These are phyloP conservation scores for Aurinia saxatilis DNA, from an alignment of 345 rosid species.

Conservation along the genomic window DNA sequence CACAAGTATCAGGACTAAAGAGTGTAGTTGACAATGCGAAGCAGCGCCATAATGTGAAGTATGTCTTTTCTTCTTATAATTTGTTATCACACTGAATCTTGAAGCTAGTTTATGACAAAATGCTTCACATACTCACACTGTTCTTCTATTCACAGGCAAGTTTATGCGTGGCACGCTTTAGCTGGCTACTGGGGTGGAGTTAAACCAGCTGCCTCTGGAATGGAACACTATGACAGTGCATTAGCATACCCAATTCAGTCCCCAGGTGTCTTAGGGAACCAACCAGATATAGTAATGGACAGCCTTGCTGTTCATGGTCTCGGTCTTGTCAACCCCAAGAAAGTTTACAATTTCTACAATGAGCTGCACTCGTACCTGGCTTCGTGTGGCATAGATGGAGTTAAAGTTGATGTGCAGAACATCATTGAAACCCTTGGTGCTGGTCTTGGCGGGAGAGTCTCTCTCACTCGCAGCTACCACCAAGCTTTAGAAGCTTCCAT, in stretches of 20 bases:
- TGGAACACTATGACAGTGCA: constrained; percentile 91
- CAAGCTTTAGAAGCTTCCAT: constrained; percentile 93
- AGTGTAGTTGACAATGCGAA: constrained; percentile 76
- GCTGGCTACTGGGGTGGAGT: constrained; percentile 99
- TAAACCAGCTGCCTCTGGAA: constrained; percentile 83
- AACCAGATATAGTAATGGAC: constrained; percentile 92
- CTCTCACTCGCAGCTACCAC: constrained; percentile 75
- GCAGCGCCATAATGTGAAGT: constrained; percentile 77
- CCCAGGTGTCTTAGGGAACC: constrained; percentile 85
- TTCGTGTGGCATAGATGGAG: constrained; percentile 93
- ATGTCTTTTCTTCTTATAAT: constrained; percentile 20
- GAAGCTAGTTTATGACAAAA: background rate
- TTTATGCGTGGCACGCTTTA: constrained; percentile 96
- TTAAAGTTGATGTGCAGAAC: constrained; percentile 95
- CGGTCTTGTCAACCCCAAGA: constrained; percentile 89
- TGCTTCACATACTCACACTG: background rate
- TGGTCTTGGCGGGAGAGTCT: constrained; percentile 95
- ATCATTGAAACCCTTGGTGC: constrained; percentile 93
- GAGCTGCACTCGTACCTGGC: constrained; percentile 94
- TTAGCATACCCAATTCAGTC: constrained; percentile 86
- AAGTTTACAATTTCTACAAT: constrained; percentile 90
- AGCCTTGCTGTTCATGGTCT: constrained; percentile 83
- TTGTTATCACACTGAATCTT: background rate
- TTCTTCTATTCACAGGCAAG: constrained; percentile 36
- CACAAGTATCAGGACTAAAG: constrained; percentile 55